Base-by-base conservation (phyloP, 2,329 filamentous ascomycete species). In the Ploettnerulaceae sp. region DNA sequence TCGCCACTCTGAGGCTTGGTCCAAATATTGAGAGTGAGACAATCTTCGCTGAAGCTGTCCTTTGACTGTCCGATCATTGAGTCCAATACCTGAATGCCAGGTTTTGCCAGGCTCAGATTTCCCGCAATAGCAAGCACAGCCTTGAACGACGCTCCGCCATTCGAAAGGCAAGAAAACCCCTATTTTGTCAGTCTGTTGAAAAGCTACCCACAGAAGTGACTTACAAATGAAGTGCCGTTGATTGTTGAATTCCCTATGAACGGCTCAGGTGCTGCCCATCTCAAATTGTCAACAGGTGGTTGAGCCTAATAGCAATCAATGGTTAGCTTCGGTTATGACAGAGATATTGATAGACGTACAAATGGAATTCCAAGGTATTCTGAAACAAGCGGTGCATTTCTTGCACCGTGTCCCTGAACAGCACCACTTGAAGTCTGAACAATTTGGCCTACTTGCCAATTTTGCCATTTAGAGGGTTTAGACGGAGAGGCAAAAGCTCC, bases 281-380 rank as follows among this genome's bases (percentile, higher is more conserved):
- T 59, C 34, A 64, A 57, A 11, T 66, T 55, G 2, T 64, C 67
- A 18, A 62, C 48, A 9, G 68, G 66, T 5, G 66, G 62, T 18
- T 63, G 53, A 2, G 66, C 67, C 41, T 44, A n/a, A 4, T 3
- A 7, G 6, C 2, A 3, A 7, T 14, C 3, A 15, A 8, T 15
- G 31, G 15, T 15, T 15, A 33, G 12, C 14, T 6, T 40, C 5
- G 31, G 17, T n/a, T 22, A 29, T 40, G 15, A 28, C 32, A 14
- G 12, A 8, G 8, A 9, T 11, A 17, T 9, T 21, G 33, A 7
- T 2, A 15, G 12, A 35, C 41, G 21, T 26, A 44, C 41, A 51
- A 68, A 70, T 9, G 64, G 67, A 42, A 71, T 65, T 7, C 66
- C 65, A 5, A 68, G 56, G 45, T 70, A 71, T 39, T 54, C 56